A percentile compares a stretch with the other conserved stretches of the same genome.
Conservation (phyloP, 306 rosid species). For the Dryas alaskensis region DNA sequence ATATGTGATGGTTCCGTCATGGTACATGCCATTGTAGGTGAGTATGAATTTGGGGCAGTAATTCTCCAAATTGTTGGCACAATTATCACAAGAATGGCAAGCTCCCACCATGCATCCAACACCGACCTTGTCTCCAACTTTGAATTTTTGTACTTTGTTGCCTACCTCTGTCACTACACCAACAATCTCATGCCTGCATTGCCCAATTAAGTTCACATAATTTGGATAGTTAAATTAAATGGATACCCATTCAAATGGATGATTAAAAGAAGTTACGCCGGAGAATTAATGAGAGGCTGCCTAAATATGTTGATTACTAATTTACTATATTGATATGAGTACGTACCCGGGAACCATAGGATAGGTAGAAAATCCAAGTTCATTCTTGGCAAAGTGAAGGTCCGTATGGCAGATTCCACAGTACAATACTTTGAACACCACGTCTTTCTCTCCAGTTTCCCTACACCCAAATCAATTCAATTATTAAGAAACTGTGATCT, state of each 20-base stretch:
- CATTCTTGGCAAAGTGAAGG: constrained; percentile 8
- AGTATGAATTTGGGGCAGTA: not conserved
- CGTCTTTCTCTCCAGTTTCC: constrained; percentile 21
- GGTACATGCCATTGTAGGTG: not conserved
- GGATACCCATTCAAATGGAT: not conserved
- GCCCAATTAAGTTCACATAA: too few relatives aligned
- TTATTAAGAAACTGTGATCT: too few relatives aligned
- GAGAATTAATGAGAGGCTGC: too few relatives aligned
- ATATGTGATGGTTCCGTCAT: not conserved
- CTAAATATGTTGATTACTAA: too few relatives aligned
- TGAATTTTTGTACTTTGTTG: not conserved
- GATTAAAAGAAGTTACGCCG: too few relatives aligned
- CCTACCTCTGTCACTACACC: constrained; percentile 17
- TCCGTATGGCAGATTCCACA: constrained; percentile 28
- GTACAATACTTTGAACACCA: constrained; percentile 18
- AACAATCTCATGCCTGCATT: constrained; percentile 10
- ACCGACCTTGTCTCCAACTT: constrained; percentile 15
- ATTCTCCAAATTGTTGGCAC: not conserved
- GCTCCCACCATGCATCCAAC: not conserved
- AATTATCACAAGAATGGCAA: not conserved
- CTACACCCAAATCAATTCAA: constrained; percentile 10
- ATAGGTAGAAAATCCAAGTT: not conserved
- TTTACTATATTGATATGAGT: too few relatives aligned
- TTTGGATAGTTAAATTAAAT: not conserved
- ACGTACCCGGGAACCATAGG: constrained; percentile 14